Evolutionary conservation across 306 rosid genomes (phyloP), one percentile per base, ranked within the genome.

Genomic region (Parietaria judaica): DNA sequence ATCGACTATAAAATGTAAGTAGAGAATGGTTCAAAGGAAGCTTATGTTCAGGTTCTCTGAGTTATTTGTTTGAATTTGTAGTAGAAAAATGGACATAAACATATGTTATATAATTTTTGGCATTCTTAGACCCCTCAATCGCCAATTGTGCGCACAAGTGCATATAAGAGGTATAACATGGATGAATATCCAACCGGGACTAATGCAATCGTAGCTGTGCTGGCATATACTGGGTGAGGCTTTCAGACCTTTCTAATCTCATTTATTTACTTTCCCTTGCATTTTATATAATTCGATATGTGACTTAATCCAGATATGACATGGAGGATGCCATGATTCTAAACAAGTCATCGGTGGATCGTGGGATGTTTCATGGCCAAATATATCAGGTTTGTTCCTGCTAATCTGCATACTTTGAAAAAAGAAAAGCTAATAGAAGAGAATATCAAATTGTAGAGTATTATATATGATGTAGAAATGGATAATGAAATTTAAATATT

Each of bases 311-410:
- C 74, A 92, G 96, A 46, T 88, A 92, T 54, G 98, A 92, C 75
- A 92, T 92, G 98, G 98, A 92, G 80, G 98, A 92, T 73, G 98
- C 98, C 54, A 92, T 92, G 98, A 92, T 92, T 77, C 75, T 92
- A 54, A 88, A 86, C 45, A 92, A 92, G 88, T 92, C 98, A 54
- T 84, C 96, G 38, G 98, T 86, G 39, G 98, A 92, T 53, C 96
- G 98, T 14, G 98, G 98, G 72, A 84, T 92, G 98, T 92, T 74
- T 78, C 96, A 74, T 76, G 98, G 96, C 54, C 94, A 82, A 70
- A 82, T 92, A 73, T 92, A 82, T 68, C 96, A 92, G 95, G 98
- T 92, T 61, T 68, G 75, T 60, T 76, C 66, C 53, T 70, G 51
- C 60, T 49, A 12, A 36, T 44, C 66, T 50, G 17, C 69, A 7